Evolutionary conservation across 2,329 filamentous ascomycete species (phyloP), one percentile per base, ranked within the genome.

Genomic region (Chaetomium olivaceum): DNA sequence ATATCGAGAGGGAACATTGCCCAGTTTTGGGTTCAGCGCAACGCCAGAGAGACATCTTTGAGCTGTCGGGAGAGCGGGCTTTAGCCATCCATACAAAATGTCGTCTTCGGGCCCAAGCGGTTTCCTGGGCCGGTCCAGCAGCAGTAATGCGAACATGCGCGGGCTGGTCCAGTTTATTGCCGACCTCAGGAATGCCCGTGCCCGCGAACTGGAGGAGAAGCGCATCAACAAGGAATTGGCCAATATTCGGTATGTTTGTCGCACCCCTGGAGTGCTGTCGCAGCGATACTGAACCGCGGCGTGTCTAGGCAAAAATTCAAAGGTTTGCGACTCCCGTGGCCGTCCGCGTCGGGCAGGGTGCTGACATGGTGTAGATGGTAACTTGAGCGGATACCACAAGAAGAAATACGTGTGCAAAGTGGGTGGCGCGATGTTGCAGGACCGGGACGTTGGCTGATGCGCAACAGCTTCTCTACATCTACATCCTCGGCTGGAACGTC

Each of bases 371-470:
- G 66, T 69, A 88, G 91, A 95, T 77, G 93, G 93, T 70, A 95
- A 86, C 76, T 82, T 99, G 65, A 97, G 90, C 76, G 96, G 95
- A 71, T 99, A 99, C 77, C 93, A 97, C 83, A 97, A 96, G 84
- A 99, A 99, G 86, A 99, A 99, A 91, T 99, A 99, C 77, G 95
- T 99, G 71, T 99, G 95, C 91, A 99, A 99, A 83, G 86, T 88
- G 80, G 63, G 76, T 61, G 63, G 50, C 50, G n/a, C 25, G 58
- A 12, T 11, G 59, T 64, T 51, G 56, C 21, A 58, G 23, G 64
- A 27, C 43, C 61, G 54, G 63, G 59, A 39, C 33, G 48, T 6
- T 19, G 27, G 68, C 73, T 76, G 70, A 77, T 64, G 9, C n/a
- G n/a, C 48, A 16, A 61, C 70, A 87, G 88, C 87, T 99, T 72